phyloP scores from a whole-genome alignment of 2,329 filamentous ascomycete species.

The Aspergillus caelatus region DNA sequence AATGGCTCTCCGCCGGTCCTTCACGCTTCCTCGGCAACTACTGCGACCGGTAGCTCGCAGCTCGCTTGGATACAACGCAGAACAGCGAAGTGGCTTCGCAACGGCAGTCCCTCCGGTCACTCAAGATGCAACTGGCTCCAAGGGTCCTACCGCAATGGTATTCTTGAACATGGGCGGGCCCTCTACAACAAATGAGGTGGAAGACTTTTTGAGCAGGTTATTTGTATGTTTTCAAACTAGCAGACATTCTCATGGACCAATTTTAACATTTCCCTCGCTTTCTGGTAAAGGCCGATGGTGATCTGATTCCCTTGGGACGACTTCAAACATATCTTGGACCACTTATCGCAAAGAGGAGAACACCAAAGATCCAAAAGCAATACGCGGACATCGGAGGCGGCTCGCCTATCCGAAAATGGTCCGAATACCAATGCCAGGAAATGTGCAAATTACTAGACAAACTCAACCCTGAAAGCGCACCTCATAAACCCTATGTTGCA shows the following conservation, averaged over 20 bases:
- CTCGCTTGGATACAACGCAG: slow-evolving; percentile 24
- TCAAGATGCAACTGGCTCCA: slow-evolving; percentile 68
- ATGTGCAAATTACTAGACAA: slow-evolving; percentile 98
- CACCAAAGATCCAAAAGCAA: slow-evolving; percentile 95
- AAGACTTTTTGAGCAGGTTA: slow-evolving; percentile 83
- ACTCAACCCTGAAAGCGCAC: slow-evolving; percentile 87
- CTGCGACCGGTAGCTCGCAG: slow-evolving; percentile 28
- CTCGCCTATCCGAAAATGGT: slow-evolving; percentile 98
- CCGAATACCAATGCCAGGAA: slow-evolving; percentile 86
- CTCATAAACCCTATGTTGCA: slow-evolving; percentile 95
- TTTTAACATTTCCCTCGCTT: slow-evolving; percentile 13
- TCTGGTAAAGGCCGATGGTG: slow-evolving; percentile 73
- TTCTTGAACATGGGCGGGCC: slow-evolving; percentile 99
- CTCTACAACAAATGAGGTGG: slow-evolving; percentile 83
- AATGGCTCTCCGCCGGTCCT: slow-evolving; percentile 48
- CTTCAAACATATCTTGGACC: slow-evolving; percentile 90
- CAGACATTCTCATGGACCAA: not conserved
- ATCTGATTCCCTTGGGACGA: slow-evolving; percentile 92
- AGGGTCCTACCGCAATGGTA: slow-evolving; percentile 94
- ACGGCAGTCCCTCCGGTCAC: slow-evolving; percentile 75
- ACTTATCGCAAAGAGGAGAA: slow-evolving; percentile 80
- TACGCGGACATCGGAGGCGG: slow-evolving; percentile 94
- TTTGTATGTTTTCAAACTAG: slow-evolving; percentile 66
- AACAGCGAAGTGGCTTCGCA: slow-evolving; percentile 49
- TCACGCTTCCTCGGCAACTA: slow-evolving; percentile 34